Evolutionary conservation across 2,329 filamentous ascomycete genomes (phyloP).

Genomic region (Chaetomiaceae sp.): DNA sequence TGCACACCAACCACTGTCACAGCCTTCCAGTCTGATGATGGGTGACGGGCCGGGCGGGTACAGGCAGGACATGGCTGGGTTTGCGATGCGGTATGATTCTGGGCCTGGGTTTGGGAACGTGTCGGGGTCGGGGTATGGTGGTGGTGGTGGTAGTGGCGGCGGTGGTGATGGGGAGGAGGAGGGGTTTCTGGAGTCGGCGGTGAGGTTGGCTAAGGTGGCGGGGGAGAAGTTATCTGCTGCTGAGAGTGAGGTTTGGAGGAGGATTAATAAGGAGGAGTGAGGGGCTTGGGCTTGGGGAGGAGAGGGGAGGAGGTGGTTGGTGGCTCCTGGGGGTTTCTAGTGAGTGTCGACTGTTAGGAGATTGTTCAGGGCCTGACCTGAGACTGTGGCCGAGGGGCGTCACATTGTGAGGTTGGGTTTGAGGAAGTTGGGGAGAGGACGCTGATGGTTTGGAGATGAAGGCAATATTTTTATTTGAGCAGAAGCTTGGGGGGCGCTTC

Average conservation of each 20-base stretch:
- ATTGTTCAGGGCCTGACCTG: too few species aligned
- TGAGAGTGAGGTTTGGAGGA: slow-evolving; percentile 59
- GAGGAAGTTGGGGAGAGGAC: too few species aligned
- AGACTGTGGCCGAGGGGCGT: too few species aligned
- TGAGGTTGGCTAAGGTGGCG: slow-evolving; percentile 54
- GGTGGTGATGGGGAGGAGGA: slow-evolving; percentile 38
- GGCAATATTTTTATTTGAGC: too few species aligned
- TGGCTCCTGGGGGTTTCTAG: not conserved
- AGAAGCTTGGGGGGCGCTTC: too few species aligned
- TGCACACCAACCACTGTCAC: slow-evolving; percentile 18
- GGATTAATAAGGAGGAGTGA: slow-evolving; percentile 49
- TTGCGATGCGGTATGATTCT: not conserved
- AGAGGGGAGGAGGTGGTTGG: not conserved
- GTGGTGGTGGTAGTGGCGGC: not conserved
- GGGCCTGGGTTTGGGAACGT: too few species aligned
- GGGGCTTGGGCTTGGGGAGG: not conserved
- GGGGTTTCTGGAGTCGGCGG: slow-evolving; percentile 51
- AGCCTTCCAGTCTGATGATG: not conserved
- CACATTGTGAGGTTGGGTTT: too few species aligned
- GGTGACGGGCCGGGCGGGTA: not conserved
- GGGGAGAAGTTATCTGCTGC: slow-evolving; percentile 55
- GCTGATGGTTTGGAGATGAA: too few species aligned
- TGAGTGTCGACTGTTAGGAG: too few species aligned
- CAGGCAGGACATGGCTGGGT: not conserved
- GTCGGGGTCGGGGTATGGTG: not conserved